Evolutionary conservation across 2,329 filamentous ascomycete species (phyloP).

Genomic region (Reticulascus tulasneorum): DNA sequence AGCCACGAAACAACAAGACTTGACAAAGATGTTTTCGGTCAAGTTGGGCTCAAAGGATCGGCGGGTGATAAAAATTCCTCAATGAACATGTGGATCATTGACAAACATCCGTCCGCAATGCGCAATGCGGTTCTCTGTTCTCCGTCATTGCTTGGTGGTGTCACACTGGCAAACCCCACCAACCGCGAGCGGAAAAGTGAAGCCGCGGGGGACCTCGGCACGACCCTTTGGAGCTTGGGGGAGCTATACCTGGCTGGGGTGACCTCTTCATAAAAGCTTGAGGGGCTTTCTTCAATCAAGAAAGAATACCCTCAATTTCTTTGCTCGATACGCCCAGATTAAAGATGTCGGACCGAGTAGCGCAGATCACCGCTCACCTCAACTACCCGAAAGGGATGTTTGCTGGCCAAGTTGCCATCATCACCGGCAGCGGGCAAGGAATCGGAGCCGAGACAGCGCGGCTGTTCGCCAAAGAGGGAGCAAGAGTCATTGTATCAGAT

Average conservation of each 20-base stretch:
- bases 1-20: too few relatives aligned
- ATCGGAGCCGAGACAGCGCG: constrained; percentile 82
- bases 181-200: constrained; percentile 2
- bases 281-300: not conserved
- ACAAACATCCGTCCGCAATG: not conserved
- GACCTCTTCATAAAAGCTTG: not conserved
- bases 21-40: too few relatives aligned
- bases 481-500: constrained; percentile 78
- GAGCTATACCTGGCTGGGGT: not conserved
- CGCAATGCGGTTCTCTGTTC: not conserved
- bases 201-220: constrained; percentile 17
- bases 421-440: constrained; percentile 82
- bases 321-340: not conserved
- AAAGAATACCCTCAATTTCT: not conserved
- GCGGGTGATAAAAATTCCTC: too few relatives aligned
- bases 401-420: constrained; percentile 76
- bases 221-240: constrained; percentile 1
- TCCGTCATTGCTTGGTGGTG: too few relatives aligned
- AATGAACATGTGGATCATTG: not conserved
- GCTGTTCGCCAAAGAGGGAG: constrained; percentile 83
- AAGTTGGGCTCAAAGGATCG: too few relatives aligned
- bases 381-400: constrained; percentile 80
- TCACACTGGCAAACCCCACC: too few relatives aligned
- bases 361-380: constrained; percentile 73
- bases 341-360: constrained; percentile 54